These are phyloP conservation scores for Metschnikowia gruessii DNA, from an alignment of 805 yeast species.

Conservation along the genomic window DNA sequence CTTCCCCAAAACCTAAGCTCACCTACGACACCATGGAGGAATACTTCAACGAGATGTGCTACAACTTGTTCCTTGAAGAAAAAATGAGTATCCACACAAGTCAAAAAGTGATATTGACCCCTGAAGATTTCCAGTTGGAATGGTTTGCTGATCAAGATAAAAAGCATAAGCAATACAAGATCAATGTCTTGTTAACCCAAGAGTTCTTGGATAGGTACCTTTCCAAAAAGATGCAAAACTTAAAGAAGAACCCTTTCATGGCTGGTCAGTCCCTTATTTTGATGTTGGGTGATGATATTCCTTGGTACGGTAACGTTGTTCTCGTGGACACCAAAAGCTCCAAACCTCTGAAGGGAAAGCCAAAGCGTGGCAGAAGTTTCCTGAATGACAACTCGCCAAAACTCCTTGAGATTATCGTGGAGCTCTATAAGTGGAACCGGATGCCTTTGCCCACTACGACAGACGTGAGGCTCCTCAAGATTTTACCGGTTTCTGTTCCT, in stretches of 20 bases:
- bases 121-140: conserved; percentile 47
- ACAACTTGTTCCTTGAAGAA: conserved; percentile 63
- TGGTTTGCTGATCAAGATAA: conserved; percentile 50
- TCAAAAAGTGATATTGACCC: conserved; percentile 36
- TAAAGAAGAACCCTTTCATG: conserved; percentile 59
- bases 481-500: conserved; percentile 63
- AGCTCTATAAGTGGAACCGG: conserved; percentile 58
- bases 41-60: conserved; percentile 58
- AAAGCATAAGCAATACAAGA: conserved; percentile 38
- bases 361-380: conserved; percentile 11
- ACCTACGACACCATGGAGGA: conserved; percentile 48
- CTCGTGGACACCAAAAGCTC: conserved; percentile 30
- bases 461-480: conserved; percentile 33
- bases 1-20: conserved; percentile 41
- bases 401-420: conserved; percentile 44
- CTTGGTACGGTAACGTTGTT: conserved; percentile 60
- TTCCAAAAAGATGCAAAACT: conserved; percentile 47
- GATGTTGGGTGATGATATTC: conserved; percentile 46
- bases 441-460: conserved; percentile 46
- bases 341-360: conserved; percentile 11
- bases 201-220: conserved; percentile 50
- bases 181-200: conserved; percentile 43
- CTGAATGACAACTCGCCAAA: conserved; percentile 18
- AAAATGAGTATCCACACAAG: conserved; percentile 35
- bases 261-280: conserved; percentile 58